A percentile compares a stretch with the other conserved stretches of the same genome.
Conservation (phyloP, 2,329 filamentous ascomycete genomes). For the Aspergillus phoenicis region DNA sequence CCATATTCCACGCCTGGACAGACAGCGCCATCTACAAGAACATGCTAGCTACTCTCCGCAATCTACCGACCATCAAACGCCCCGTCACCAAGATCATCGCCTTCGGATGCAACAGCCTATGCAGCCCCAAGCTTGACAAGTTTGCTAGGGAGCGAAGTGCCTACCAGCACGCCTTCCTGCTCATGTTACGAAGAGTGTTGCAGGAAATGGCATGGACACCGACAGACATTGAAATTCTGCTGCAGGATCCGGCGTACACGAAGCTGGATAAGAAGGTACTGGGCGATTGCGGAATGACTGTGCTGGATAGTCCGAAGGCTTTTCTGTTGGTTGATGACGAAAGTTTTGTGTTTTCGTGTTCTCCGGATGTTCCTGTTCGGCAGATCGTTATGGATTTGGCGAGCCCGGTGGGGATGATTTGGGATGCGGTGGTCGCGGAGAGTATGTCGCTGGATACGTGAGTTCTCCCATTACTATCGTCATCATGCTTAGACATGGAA, state of each 20-base stretch:
- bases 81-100: constrained; percentile 11
- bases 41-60: background rate
- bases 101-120: constrained; percentile 1
- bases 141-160: background rate
- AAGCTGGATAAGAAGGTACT: constrained; percentile 15
- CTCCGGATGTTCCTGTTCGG: constrained; percentile 31
- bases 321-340: constrained; percentile 36
- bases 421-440: constrained; percentile 1
- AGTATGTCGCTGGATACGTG: background rate
- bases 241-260: constrained; percentile 21
- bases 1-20: background rate
- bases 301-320: constrained; percentile 23
- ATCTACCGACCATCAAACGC: background rate
- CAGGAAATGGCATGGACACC: background rate
- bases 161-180: constrained; percentile 16
- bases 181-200: background rate
- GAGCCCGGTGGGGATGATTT: constrained; percentile 25
- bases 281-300: background rate
- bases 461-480: background rate
- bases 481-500: background rate
- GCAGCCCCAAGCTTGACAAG: background rate
- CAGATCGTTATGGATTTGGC: constrained; percentile 40
- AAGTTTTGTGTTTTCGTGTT: constrained; percentile 34
- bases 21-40: background rate
- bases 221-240: constrained; percentile 1